phyloP scores from a whole-genome alignment of 768 basidiomycete species.

The Amylocystis lapponica region DNA sequence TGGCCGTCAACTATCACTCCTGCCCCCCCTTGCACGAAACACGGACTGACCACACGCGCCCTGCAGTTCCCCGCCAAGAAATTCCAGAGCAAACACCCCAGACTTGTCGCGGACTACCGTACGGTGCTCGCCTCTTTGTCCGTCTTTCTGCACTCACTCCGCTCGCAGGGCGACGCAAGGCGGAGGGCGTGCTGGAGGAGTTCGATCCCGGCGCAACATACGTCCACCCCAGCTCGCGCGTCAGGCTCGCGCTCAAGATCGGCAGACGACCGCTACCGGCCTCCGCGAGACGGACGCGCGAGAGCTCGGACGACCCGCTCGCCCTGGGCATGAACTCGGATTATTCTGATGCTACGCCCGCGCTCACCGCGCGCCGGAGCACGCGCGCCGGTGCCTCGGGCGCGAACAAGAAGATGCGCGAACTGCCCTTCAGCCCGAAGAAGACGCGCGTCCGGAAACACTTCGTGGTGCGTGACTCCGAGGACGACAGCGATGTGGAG shows the following conservation, averaged over 20 bases:
- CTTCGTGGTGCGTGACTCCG: conserved; percentile 27
- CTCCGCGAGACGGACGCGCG: conserved; percentile 20
- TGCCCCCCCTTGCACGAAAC: too few species aligned
- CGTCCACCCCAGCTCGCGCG: conserved; percentile 56
- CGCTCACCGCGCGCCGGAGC: conserved; percentile 4
- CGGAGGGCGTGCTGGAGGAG: conserved; percentile 33
- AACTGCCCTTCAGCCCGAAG: conserved; percentile 67
- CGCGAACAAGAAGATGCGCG: conserved; percentile 13
- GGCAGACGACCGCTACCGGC: conserved; percentile 15
- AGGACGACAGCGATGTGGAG: conserved; percentile 31
- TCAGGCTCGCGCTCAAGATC: conserved; percentile 31
- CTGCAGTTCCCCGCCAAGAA: conserved; percentile 15
- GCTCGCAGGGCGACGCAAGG: conserved; percentile 42
- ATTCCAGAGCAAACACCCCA: conserved; percentile 34
- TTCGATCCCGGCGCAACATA: conserved; percentile 60
- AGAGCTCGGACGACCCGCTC: conserved; percentile 13
- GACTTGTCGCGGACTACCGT: conserved; percentile 55
- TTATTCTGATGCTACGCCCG: conserved; percentile 10
- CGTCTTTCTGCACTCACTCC: background rate
- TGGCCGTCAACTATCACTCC: too few species aligned
- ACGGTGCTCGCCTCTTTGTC: conserved; percentile 20
- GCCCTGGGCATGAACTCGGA: conserved; percentile 10
- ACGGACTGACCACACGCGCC: too few species aligned
- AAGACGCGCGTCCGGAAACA: conserved; percentile 45
- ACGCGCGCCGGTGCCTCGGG: conserved; percentile 9